Conservation (phyloP, 23 red algal genomes). For the Chondrus crispus region DNA sequence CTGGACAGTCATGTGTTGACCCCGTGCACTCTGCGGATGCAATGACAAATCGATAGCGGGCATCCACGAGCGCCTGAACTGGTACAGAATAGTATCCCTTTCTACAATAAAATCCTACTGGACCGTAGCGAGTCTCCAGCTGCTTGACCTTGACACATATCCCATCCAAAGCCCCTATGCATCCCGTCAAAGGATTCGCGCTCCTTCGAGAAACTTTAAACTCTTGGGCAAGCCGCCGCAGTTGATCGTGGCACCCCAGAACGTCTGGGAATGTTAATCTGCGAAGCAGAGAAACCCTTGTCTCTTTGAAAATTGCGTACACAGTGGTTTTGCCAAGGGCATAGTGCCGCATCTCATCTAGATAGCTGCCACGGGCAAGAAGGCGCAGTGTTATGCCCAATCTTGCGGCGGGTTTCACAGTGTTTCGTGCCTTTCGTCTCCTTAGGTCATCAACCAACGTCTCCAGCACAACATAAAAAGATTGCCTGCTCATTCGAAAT, state of each 20-base stretch:
- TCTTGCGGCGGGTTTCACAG: too few species aligned
- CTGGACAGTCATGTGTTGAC: not conserved
- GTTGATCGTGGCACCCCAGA: too few species aligned
- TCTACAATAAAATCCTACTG: not conserved
- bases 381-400: too few species aligned
- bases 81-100: not conserved
- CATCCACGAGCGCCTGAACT: not conserved
- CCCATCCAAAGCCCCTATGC: not conserved
- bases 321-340: not conserved
- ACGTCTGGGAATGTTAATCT: too few species aligned
- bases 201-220: not conserved
- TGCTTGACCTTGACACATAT: not conserved
- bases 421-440: too few species aligned
- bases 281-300: too few species aligned
- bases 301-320: not conserved
- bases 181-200: not conserved
- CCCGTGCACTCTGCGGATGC: not conserved
- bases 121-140: not conserved
- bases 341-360: not conserved
- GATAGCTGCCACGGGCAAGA: not conserved
- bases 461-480: too few species aligned
- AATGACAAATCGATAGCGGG: not conserved
- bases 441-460: too few species aligned
- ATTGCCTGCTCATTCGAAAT: too few species aligned
- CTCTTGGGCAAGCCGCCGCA: not conserved